Evolutionary conservation across 345 rosid species (phyloP).

Genomic region (Lenwebbia sp.): DNA sequence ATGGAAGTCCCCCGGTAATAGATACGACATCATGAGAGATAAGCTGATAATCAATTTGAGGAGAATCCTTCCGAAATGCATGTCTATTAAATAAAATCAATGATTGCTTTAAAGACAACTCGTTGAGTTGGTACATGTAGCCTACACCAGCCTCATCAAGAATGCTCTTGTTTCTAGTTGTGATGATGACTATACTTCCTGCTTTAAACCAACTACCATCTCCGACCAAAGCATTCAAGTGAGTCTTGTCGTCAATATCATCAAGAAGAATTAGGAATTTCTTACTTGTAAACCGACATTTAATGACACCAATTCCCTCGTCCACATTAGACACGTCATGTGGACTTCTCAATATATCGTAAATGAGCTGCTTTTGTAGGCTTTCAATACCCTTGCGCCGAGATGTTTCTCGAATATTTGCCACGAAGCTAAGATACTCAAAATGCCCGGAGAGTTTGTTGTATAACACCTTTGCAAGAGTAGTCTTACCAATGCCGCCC

Average conservation of each 20-base stretch:
- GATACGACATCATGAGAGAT: background rate
- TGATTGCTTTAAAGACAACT: background rate
- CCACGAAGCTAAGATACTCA: background rate
- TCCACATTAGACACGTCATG: background rate
- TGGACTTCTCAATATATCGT: rapidly evolving
- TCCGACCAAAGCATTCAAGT: background rate
- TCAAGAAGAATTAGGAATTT: background rate
- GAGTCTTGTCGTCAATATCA: background rate
- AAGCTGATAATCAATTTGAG: rapidly evolving
- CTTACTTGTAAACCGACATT: background rate
- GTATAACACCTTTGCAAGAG: background rate
- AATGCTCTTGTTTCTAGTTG: background rate
- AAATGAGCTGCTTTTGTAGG: background rate
- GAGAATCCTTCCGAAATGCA: background rate
- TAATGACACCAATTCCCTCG: rapidly evolving
- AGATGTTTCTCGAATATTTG: background rate
- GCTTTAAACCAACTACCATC: background rate
- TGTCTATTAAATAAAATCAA: background rate
- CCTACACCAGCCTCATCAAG: rapidly evolving
- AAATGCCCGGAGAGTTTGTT: background rate
- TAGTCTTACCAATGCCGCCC: background rate
- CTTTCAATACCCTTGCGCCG: background rate
- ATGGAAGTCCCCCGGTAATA: background rate
- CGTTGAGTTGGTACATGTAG: rapidly evolving
- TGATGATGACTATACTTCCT: background rate